A percentile compares a stretch with the other conserved stretches of the same genome.
These are phyloP conservation scores for Aspergillus sclerotialis DNA, from an alignment of 2,329 filamentous ascomycete genomes.

Conservation along the genomic window DNA sequence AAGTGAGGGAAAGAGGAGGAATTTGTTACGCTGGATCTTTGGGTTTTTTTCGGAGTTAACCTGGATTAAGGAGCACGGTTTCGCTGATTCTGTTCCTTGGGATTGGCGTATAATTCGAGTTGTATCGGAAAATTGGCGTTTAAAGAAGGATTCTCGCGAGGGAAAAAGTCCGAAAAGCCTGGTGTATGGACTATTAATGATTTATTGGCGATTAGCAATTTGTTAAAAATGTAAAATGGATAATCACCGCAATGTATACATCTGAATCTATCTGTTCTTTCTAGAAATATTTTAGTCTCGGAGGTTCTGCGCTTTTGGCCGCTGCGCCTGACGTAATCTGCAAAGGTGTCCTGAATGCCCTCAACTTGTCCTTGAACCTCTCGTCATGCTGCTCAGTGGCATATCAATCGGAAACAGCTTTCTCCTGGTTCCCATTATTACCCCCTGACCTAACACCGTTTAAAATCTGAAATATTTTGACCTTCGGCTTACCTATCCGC, in stretches of 20 bases:
- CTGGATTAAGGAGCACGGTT: background rate
- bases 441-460: too few relatives aligned
- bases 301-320: constrained; percentile 25
- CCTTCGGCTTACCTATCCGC: too few relatives aligned
- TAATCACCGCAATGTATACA: background rate
- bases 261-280: constrained; percentile 1
- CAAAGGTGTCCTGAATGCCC: constrained; percentile 25
- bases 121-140: constrained; percentile 7
- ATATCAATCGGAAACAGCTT: too few relatives aligned
- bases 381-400: too few relatives aligned
- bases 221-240: background rate
- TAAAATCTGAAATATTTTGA: too few relatives aligned
- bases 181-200: constrained; percentile 4
- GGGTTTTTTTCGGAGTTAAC: background rate
- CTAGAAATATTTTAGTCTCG: constrained; percentile 2
- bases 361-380: too few relatives aligned
- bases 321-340: constrained; percentile 24
- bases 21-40: background rate
- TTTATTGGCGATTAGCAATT: constrained; percentile 4
- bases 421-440: too few relatives aligned
- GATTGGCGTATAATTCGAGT: constrained; percentile 3
- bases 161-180: constrained; percentile 3
- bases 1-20: constrained; percentile 1
- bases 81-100: constrained; percentile 3
- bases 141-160: constrained; percentile 3